A percentile compares a stretch with the other conserved stretches of the same genome.
These are phyloP conservation scores for Salisapilia sapeloensis DNA, from an alignment of 352 stramenopile genomes.

Conservation along the genomic window DNA sequence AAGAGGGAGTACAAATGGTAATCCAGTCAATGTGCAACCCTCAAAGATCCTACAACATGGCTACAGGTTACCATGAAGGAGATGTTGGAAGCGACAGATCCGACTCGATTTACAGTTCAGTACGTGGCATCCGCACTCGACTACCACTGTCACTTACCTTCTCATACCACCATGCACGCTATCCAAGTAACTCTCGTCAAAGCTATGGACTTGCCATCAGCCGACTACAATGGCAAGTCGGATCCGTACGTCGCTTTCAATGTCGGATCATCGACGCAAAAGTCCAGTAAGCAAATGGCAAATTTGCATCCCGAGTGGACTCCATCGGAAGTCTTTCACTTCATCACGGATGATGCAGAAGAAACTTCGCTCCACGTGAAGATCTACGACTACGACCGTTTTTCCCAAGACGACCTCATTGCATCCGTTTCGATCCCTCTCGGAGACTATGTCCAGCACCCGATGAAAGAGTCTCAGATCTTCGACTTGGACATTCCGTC, in stretches of 20 bases:
- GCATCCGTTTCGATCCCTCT: slow-evolving; percentile 35
- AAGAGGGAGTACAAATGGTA: too few relatives aligned
- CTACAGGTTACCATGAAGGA: too few relatives aligned
- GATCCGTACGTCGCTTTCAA: slow-evolving; percentile 73
- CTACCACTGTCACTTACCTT: background rate
- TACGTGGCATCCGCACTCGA: too few relatives aligned
- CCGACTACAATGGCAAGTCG: slow-evolving; percentile 68
- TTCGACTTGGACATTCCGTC: slow-evolving; percentile 35
- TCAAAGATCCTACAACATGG: too few relatives aligned
- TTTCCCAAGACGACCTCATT: slow-evolving; percentile 68
- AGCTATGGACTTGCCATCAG: slow-evolving; percentile 39
- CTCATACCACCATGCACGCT: slow-evolving; percentile 15
- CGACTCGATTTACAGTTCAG: too few relatives aligned
- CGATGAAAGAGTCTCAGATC: slow-evolving; percentile 27
- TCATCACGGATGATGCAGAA: slow-evolving; percentile 36
- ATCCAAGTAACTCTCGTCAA: slow-evolving; percentile 59
- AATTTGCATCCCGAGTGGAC: slow-evolving; percentile 56
- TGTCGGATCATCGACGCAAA: slow-evolving; percentile 37
- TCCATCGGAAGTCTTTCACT: slow-evolving; percentile 42
- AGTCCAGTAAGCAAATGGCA: slow-evolving; percentile 36
- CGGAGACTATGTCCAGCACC: slow-evolving; percentile 21
- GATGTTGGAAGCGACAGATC: too few relatives aligned
- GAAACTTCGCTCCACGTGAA: slow-evolving; percentile 38
- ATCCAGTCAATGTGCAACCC: too few relatives aligned
- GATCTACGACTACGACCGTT: slow-evolving; percentile 54